These are phyloP conservation scores for Botrytis pseudocinerea DNA, from an alignment of 2,329 filamentous ascomycete species.

Conservation along the genomic window DNA sequence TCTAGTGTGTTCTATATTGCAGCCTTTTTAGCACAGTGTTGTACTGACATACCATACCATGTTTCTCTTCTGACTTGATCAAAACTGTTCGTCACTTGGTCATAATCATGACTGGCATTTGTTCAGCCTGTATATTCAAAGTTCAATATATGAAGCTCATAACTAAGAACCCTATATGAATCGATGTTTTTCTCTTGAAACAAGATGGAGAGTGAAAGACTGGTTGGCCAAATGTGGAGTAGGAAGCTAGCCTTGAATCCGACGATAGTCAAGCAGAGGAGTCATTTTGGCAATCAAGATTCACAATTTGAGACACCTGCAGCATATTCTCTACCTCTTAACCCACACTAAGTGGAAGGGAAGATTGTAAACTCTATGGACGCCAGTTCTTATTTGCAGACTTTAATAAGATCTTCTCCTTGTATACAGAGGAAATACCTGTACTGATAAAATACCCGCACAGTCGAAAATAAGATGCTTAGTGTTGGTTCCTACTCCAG, in stretches of 20 bases:
- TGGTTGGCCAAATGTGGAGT: accelerated
- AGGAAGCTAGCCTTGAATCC: not conserved
- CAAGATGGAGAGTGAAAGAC: not conserved
- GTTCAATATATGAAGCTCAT: too few relatives aligned
- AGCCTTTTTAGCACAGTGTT: not conserved
- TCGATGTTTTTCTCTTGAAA: not conserved
- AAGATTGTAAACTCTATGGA: not conserved
- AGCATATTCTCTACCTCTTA: not conserved
- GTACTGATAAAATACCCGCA: not conserved
- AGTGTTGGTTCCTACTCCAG: not conserved
- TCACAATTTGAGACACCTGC: not conserved
- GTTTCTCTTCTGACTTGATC: not conserved
- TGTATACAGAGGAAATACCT: not conserved
- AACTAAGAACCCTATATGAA: not conserved
- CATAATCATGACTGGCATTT: not conserved
- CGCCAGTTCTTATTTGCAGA: not conserved
- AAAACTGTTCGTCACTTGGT: not conserved
- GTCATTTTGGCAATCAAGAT: not conserved
- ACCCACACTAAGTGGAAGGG: not conserved
- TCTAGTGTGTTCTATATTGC: not conserved
- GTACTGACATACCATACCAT: accelerated
- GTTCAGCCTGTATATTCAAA: not conserved
- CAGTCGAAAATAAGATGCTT: not conserved
- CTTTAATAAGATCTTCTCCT: not conserved
- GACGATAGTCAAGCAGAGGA: not conserved